phyloP scores from a whole-genome alignment of 2,329 filamentous ascomycete species.

The Epichloe uncinata region DNA sequence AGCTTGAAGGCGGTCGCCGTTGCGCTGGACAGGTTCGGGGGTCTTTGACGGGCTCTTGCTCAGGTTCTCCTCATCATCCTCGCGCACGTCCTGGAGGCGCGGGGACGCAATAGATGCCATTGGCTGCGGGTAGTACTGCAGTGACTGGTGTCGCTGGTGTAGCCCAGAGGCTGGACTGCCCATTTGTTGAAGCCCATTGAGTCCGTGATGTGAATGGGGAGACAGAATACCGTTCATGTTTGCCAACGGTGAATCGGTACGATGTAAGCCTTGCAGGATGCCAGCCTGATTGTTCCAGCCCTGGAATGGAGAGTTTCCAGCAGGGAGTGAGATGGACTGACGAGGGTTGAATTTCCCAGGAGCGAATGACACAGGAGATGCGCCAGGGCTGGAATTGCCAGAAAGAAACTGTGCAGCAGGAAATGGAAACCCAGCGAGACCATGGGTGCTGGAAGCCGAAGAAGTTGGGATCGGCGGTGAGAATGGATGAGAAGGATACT shows the following conservation, averaged over 20 bases:
- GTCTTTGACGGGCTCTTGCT: constrained; percentile 41
- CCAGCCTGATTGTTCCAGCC: constrained; percentile 45
- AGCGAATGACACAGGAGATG: constrained; percentile 60
- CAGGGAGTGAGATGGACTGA: constrained; percentile 57
- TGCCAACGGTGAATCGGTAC: constrained; percentile 49
- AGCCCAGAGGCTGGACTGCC: constrained; percentile 28
- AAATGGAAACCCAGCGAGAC: constrained; percentile 41
- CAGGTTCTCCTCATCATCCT: constrained; percentile 52
- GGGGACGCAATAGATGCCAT: constrained; percentile 43
- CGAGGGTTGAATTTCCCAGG: constrained; percentile 51
- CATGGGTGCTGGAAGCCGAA: constrained; percentile 60
- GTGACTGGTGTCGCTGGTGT: constrained; percentile 45
- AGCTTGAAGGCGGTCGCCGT: constrained; percentile 62
- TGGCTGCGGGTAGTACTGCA: constrained; percentile 44
- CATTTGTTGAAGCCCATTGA: constrained; percentile 32
- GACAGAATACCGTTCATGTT: constrained; percentile 45
- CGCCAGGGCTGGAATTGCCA: constrained; percentile 48
- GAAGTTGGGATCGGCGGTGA: constrained; percentile 72
- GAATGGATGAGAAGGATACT: constrained; percentile 64
- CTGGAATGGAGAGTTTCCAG: constrained; percentile 53
- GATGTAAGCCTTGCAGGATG: constrained; percentile 37
- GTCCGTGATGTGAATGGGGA: constrained; percentile 49
- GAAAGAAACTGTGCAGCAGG: constrained; percentile 44
- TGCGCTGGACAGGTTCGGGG: constrained; percentile 33
- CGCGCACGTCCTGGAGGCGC: constrained; percentile 57